A percentile compares a stretch with the other conserved stretches of the same genome.
Evolutionary conservation across 176 grass and related monocot species (phyloP).

Genomic region (Luzula sylvatica): DNA sequence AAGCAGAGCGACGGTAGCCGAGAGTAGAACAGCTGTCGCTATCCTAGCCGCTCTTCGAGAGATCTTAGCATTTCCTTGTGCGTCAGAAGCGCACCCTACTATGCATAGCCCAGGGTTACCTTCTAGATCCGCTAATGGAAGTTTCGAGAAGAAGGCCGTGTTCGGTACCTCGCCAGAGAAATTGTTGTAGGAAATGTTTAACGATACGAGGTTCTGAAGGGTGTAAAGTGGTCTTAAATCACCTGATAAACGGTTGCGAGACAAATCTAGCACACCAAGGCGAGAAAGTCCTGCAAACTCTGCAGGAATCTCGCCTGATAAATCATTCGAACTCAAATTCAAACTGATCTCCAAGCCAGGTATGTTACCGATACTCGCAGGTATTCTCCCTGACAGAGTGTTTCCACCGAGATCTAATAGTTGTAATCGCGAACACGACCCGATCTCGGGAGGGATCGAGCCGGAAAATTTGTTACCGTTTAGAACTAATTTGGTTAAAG

Average conservation of each 20-base stretch:
- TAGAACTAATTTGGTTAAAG: conserved; percentile 66
- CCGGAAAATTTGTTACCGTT: conserved; percentile 45
- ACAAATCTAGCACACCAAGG: conserved; percentile 75
- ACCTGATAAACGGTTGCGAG: conserved; percentile 54
- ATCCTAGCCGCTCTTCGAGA: conserved; percentile 31
- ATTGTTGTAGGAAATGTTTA: conserved; percentile 70
- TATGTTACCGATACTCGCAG: conserved; percentile 48
- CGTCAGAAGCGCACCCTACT: conserved; percentile 39
- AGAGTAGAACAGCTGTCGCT: conserved; percentile 42
- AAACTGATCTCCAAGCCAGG: conserved; percentile 67
- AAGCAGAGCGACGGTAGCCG: conserved; percentile 32
- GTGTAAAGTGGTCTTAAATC: conserved; percentile 31
- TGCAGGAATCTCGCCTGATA: conserved; percentile 41
- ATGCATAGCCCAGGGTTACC: conserved; percentile 66
- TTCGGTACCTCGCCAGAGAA: conserved; percentile 47
- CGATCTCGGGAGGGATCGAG: conserved; percentile 45
- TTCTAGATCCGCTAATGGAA: conserved; percentile 56
- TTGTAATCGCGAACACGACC: conserved; percentile 58
- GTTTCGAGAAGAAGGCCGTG: conserved; percentile 72
- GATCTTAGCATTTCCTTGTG: conserved; percentile 1
- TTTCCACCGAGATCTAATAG: conserved; percentile 72
- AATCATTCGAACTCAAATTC: conserved; percentile 55
- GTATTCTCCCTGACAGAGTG: conserved; percentile 45
- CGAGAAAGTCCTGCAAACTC: conserved; percentile 51
- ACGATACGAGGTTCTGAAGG: conserved; percentile 50